Evolutionary conservation across 805 yeast genomes (phyloP), one percentile per base, ranked within the genome.

Genomic region (Debaryomyces castellii): DNA sequence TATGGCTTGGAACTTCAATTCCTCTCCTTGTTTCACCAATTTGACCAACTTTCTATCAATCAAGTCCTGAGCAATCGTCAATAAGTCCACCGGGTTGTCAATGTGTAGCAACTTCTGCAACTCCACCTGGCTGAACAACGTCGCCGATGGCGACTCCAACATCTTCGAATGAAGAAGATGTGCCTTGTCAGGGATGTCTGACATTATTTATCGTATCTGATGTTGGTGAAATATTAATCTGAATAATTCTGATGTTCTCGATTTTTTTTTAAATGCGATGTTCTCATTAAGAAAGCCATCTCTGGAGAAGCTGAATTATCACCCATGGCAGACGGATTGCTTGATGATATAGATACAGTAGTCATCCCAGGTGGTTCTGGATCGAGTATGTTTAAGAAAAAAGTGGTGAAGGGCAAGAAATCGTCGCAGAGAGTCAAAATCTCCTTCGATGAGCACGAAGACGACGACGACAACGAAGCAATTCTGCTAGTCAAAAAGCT

Each of bases 1-100:
- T 2, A 89, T 85, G 1, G 91, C 89, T 60, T 86, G 87, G 67
- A 90, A 94, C 59, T 77, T 76, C 49, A 85, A 73, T 49, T 74
- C 86, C 48, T 78, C 85, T 46, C 85, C 85, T 50, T 76, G 81
- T 55, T 83, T 86, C 21, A 85, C 76, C 48, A 89, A 68, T 62
- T 87, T 87, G 43, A 89, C 74, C 48, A 88, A 70, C 51, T 85
- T 83, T 48, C 74, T 73, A 57, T 79, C 73, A 45, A 80, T 58
- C 34, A 82, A 63, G 46, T 77, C 78, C 57, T 82, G 85, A 1
- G 78, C 75, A 34, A 76, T 54, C 6, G 60, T 58, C 69, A 80
- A 69, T 37, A 80, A 56, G 43, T 78, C 80, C 39, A 58, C 66
- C 8, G 70, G 64, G 46, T 79, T 70, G 23, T 72, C 50, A 39